phyloP scores from a whole-genome alignment of 495 filamentous ascomycete genomes.

The Penicillium salamii region DNA sequence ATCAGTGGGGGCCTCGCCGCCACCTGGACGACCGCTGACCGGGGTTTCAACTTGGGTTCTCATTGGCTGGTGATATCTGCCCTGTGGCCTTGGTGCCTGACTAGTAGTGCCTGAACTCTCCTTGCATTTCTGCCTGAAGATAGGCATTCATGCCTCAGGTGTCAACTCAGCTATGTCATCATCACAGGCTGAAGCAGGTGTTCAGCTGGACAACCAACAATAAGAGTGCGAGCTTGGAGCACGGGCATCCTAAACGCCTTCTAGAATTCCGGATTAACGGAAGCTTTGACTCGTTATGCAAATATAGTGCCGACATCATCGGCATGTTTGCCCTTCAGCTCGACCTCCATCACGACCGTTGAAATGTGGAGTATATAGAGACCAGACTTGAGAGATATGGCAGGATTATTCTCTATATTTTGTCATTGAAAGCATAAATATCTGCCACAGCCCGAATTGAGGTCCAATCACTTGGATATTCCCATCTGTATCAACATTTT shows the following conservation, averaged over 20 bases:
- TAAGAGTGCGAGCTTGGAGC: too few relatives aligned
- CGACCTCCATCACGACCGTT: too few relatives aligned
- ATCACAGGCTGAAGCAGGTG: too few relatives aligned
- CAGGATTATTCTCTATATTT: too few relatives aligned
- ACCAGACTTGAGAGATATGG: too few relatives aligned
- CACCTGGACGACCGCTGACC: not conserved
- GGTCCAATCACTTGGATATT: too few relatives aligned
- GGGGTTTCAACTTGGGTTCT: not conserved
- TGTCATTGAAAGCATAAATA: too few relatives aligned
- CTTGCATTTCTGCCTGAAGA: not conserved
- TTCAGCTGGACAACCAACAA: too few relatives aligned
- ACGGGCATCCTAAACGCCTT: not conserved
- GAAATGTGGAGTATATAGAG: too few relatives aligned
- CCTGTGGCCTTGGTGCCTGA: not conserved
- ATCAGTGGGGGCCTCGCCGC: not conserved
- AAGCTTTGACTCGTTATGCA: not conserved
- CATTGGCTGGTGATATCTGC: not conserved
- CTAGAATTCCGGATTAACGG: constrained; percentile 1
- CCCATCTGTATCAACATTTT: not conserved
- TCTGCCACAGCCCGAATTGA: too few relatives aligned
- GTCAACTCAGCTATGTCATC: not conserved
- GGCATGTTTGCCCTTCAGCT: too few relatives aligned
- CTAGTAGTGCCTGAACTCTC: not conserved
- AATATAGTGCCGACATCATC: not conserved
- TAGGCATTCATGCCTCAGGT: not conserved